A percentile compares a stretch with the other conserved stretches of the same genome.
Evolutionary conservation across 2,329 filamentous ascomycete genomes (phyloP).

Genomic region (Colletotrichum higginsianum): DNA sequence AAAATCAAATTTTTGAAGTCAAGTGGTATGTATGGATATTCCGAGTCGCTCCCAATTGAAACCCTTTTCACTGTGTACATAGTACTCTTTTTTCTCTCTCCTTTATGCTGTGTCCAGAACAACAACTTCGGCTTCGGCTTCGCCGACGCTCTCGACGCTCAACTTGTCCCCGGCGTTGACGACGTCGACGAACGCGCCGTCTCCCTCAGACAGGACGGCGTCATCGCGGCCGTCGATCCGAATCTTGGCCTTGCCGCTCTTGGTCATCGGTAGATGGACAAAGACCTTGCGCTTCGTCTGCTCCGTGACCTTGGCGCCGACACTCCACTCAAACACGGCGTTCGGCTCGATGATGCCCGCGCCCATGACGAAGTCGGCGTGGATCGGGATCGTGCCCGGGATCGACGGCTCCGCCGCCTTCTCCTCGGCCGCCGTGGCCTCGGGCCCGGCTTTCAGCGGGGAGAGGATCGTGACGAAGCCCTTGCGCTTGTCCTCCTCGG

Average conservation of each 20-base stretch:
- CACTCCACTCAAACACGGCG: conserved; percentile 77
- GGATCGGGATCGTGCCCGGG: conserved; percentile 82
- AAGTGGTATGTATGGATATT: conserved; percentile 19
- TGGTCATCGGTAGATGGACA: conserved; percentile 86
- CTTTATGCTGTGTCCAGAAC: conserved; percentile 74
- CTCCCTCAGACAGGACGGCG: conserved; percentile 79
- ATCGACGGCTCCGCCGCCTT: conserved; percentile 73
- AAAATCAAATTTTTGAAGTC: neutral
- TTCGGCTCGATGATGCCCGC: conserved; percentile 80
- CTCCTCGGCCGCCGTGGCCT: conserved; percentile 75
- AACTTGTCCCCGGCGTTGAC: conserved; percentile 77
- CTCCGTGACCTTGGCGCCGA: conserved; percentile 72
- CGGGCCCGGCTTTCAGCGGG: conserved; percentile 76
- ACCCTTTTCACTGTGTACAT: neutral
- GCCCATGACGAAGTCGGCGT: conserved; percentile 88
- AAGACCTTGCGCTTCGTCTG: conserved; percentile 79
- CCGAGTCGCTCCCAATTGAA: conserved; percentile 15
- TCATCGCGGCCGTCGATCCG: conserved; percentile 77
- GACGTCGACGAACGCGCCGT: conserved; percentile 82
- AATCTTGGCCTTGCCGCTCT: conserved; percentile 81
- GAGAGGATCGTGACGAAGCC: conserved; percentile 83
- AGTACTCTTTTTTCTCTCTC: neutral
- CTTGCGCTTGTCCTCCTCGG: conserved; percentile 79
- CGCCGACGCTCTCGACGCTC: conserved; percentile 76
- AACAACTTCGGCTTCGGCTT: conserved; percentile 78